These are phyloP conservation scores for Fagus crenata DNA, from an alignment of 306 rosid species.

Conservation along the genomic window DNA sequence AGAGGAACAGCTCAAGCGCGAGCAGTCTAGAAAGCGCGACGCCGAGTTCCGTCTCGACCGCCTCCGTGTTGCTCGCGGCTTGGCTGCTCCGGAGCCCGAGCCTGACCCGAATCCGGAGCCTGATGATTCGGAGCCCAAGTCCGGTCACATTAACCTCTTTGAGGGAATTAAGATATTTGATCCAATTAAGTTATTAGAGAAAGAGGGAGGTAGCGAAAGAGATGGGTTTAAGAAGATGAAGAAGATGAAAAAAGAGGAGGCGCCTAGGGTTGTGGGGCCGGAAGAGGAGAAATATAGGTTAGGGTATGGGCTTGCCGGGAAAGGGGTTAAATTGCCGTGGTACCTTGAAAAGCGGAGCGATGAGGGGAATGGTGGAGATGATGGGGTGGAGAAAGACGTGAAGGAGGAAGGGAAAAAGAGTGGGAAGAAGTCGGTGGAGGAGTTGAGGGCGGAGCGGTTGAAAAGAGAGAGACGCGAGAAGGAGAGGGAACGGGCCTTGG, in stretches of 20 bases:
- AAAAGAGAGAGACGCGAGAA: constrained; percentile 76
- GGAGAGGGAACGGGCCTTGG: constrained; percentile 69
- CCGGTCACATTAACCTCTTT: constrained; percentile 77
- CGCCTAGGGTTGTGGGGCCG: constrained; percentile 45
- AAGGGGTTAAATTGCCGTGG: constrained; percentile 88
- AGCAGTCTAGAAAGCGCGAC: constrained; percentile 65
- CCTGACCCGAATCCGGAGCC: not conserved
- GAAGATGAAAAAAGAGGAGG: constrained; percentile 60
- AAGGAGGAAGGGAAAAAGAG: constrained; percentile 46
- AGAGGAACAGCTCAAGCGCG: constrained; percentile 89
- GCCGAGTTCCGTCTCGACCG: constrained; percentile 72
- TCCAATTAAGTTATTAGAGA: constrained; percentile 46
- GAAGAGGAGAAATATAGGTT: constrained; percentile 89
- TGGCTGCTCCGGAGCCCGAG: constrained; percentile 47
- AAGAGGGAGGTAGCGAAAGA: constrained; percentile 31
- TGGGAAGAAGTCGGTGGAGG: constrained; percentile 71
- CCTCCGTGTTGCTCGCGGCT: constrained; percentile 62
- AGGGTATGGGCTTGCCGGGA: constrained; percentile 87
- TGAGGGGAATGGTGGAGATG: constrained; percentile 28
- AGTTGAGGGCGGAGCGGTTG: constrained; percentile 76
- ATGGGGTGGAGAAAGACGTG: constrained; percentile 13
- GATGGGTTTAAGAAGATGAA: constrained; percentile 56
- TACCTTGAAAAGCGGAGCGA: constrained; percentile 55
- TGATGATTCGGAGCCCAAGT: constrained; percentile 32
- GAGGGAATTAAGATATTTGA: constrained; percentile 84